phyloP scores from a whole-genome alignment of 1,139 yeast genomes.

The Pichia sp. region DNA sequence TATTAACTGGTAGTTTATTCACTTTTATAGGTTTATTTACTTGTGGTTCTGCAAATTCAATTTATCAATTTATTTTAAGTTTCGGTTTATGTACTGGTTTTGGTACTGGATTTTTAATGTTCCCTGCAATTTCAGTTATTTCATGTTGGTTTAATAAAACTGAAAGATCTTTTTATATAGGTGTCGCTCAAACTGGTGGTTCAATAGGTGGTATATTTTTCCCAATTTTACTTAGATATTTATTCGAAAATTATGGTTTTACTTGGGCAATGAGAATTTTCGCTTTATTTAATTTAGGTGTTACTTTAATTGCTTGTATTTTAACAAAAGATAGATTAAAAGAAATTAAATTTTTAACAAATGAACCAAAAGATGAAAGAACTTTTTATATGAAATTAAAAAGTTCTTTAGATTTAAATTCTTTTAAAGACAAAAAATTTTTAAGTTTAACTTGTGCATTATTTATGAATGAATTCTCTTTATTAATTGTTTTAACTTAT shows the following conservation, averaged over 20 bases:
- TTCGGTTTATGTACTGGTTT: conserved; percentile 48
- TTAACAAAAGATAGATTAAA: conserved; percentile 44
- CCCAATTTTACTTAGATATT: conserved; percentile 49
- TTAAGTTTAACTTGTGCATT: conserved; percentile 25
- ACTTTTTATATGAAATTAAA: conserved; percentile 36
- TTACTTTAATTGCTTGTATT: conserved; percentile 34
- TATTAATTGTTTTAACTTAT: conserved; percentile 34
- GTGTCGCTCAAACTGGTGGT: conserved; percentile 59
- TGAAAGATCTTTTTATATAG: conserved; percentile 50
- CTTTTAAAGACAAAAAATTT: conserved; percentile 38
- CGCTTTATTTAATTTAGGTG: conserved; percentile 44
- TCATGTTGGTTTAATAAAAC: conserved; percentile 28
- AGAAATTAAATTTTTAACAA: conserved; percentile 26
- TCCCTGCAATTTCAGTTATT: conserved; percentile 44
- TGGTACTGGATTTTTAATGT: conserved; percentile 52
- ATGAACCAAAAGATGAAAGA: conserved; percentile 11
- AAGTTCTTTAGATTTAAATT: conserved; percentile 39
- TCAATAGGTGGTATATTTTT: conserved; percentile 56
- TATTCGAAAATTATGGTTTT: conserved; percentile 49
- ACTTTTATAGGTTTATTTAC: conserved; percentile 22
- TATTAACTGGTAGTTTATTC: conserved; percentile 40
- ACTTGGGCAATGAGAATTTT: conserved; percentile 56
- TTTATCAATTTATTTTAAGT: conserved; percentile 46
- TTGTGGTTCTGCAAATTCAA: conserved; percentile 19
- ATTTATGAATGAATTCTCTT: conserved; percentile 27